A percentile compares a stretch with the other conserved stretches of the same genome.
Evolutionary conservation across 2,329 filamentous ascomycete genomes (phyloP).

Genomic region (Claviceps capensis): DNA sequence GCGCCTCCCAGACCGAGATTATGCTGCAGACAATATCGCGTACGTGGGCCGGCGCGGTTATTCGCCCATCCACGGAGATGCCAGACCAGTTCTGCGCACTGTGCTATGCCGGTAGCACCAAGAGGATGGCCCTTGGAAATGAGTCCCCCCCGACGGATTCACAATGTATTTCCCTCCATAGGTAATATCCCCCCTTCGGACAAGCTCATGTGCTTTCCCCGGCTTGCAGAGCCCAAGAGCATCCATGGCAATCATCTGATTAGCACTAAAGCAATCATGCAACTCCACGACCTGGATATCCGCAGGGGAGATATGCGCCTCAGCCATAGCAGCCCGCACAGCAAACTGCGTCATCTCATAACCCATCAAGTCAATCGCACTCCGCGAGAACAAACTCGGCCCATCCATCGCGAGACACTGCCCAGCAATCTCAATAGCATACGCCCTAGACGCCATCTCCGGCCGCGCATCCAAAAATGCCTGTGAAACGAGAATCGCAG

Average conservation of each 20-base stretch:
- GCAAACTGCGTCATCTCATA: slow-evolving; percentile 72
- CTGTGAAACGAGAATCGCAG: slow-evolving; percentile 79
- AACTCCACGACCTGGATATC: slow-evolving; percentile 81
- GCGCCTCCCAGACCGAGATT: slow-evolving; percentile 88
- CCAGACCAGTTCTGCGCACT: slow-evolving; percentile 92
- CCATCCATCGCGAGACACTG: slow-evolving; percentile 79
- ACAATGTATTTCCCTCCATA: slow-evolving; percentile 75
- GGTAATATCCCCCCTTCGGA: slow-evolving; percentile 76
- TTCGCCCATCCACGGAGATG: slow-evolving; percentile 93
- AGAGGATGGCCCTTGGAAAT: slow-evolving; percentile 95
- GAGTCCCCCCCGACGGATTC: slow-evolving; percentile 81
- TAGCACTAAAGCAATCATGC: slow-evolving; percentile 93
- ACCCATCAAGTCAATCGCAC: slow-evolving; percentile 78
- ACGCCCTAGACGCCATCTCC: slow-evolving; percentile 50
- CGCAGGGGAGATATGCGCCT: slow-evolving; percentile 54
- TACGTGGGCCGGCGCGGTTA: slow-evolving; percentile 60
- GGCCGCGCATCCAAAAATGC: slow-evolving; percentile 76
- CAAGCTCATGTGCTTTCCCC: slow-evolving; percentile 85
- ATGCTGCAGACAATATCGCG: slow-evolving; percentile 70
- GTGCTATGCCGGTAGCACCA: slow-evolving; percentile 85
- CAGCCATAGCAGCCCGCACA: slow-evolving; percentile 51
- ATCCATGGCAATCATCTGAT: slow-evolving; percentile 85
- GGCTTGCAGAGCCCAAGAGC: slow-evolving; percentile 64
- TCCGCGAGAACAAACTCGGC: slow-evolving; percentile 62
- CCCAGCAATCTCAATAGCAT: slow-evolving; percentile 75